phyloP scores from a whole-genome alignment of 1,139 yeast species.

The Suhomyces panamericanus region DNA sequence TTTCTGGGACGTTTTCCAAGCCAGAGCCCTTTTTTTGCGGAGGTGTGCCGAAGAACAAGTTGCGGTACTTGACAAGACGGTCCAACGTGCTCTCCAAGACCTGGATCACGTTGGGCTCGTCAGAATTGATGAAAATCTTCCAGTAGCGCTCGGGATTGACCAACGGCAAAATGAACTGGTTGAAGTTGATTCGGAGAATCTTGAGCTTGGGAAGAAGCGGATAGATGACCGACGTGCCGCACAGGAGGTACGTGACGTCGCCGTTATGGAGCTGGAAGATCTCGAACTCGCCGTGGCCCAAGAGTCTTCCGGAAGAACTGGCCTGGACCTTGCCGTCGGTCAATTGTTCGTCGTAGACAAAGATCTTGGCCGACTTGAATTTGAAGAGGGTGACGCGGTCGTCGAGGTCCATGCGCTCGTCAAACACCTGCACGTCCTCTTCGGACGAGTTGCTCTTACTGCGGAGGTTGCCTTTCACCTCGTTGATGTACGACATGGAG shows the following conservation, averaged over 20 bases:
- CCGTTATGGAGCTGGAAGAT: constrained; percentile 66
- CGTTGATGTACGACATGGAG: constrained; percentile 24
- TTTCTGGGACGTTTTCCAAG: constrained; percentile 7
- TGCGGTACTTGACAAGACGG: constrained; percentile 47
- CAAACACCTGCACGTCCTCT: constrained; percentile 8
- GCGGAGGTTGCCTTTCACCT: constrained; percentile 32
- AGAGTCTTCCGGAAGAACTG: constrained; percentile 42
- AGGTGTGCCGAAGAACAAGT: constrained; percentile 27
- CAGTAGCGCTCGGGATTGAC: constrained; percentile 74
- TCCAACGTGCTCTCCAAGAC: constrained; percentile 41
- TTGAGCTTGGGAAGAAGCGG: constrained; percentile 65
- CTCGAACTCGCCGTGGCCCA: constrained; percentile 65
- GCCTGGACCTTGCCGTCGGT: constrained; percentile 18
- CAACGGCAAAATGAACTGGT: constrained; percentile 63
- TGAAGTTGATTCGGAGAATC: constrained; percentile 51
- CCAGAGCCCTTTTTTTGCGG: background rate
- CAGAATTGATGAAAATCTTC: constrained; percentile 54
- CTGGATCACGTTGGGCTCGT: constrained; percentile 31
- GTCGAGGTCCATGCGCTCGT: constrained; percentile 25
- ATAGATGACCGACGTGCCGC: constrained; percentile 56
- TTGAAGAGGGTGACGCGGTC: constrained; percentile 43
- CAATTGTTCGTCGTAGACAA: constrained; percentile 44
- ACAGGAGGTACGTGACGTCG: constrained; percentile 59
- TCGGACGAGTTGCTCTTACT: constrained; percentile 10
- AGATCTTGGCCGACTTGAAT: constrained; percentile 38